phyloP scores from a whole-genome alignment of 169 alveolate species.

The Babesia bovis region DNA sequence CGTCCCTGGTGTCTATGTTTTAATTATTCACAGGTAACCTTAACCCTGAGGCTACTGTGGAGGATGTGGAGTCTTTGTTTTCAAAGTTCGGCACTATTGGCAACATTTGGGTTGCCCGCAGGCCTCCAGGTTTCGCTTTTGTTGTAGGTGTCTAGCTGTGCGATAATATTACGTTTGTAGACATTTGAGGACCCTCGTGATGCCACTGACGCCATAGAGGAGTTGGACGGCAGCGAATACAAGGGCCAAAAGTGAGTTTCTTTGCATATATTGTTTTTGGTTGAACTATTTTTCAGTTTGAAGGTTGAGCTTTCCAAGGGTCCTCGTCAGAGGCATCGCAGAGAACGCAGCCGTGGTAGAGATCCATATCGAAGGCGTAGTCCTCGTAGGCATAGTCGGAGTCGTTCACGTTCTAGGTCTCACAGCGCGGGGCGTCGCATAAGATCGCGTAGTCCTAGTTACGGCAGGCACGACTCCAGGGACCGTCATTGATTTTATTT shows the following conservation, averaged over 20 bases:
- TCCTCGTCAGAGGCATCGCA: slow-evolving; percentile 46
- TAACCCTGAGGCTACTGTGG: slow-evolving; percentile 48
- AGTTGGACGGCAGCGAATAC: slow-evolving; percentile 57
- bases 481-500: slow-evolving; percentile 37
- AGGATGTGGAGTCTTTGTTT: slow-evolving; percentile 56
- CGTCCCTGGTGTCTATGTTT: background rate
- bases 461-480: slow-evolving; percentile 17
- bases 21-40: slow-evolving; percentile 42
- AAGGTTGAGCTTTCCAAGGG: slow-evolving; percentile 57
- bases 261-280: too few species aligned
- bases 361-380: slow-evolving; percentile 39
- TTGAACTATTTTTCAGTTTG: slow-evolving; percentile 10
- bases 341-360: slow-evolving; percentile 50
- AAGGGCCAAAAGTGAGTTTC: slow-evolving; percentile 53
- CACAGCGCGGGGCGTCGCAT: slow-evolving; percentile 43
- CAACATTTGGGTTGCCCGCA: slow-evolving; percentile 65
- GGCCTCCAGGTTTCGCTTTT: slow-evolving; percentile 70
- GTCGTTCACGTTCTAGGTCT: slow-evolving; percentile 35
- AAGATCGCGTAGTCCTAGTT: slow-evolving; percentile 57
- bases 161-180: background rate
- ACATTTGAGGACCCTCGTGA: slow-evolving; percentile 66
- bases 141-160: slow-evolving; percentile 24
- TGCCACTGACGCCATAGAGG: slow-evolving; percentile 62
- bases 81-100: slow-evolving; percentile 57
- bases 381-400: slow-evolving; percentile 49